A percentile compares a stretch with the other conserved stretches of the same genome.
These are phyloP conservation scores for Austropuccinia psidii DNA, from an alignment of 1,284 basidiomycete genomes.

Conservation along the genomic window DNA sequence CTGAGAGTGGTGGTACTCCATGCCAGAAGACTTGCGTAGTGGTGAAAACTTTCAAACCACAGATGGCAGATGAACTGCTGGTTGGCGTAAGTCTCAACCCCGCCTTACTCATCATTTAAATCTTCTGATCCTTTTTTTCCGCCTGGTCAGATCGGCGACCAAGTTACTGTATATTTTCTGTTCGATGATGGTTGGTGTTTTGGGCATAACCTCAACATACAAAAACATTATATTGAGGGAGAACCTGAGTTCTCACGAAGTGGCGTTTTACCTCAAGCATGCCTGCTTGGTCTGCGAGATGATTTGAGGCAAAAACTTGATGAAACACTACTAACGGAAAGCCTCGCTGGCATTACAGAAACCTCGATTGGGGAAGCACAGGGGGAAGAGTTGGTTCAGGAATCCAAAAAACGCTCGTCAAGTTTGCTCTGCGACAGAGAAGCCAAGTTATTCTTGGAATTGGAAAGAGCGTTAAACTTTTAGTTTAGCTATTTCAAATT, in stretches of 20 bases:
- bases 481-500: background rate
- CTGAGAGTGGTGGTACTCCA: background rate
- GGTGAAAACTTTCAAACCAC: background rate
- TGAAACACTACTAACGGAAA: background rate
- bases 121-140: background rate
- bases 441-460: conserved; percentile 6
- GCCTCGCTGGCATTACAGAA: background rate
- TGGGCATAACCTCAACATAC: conserved; percentile 13
- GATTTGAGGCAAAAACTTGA: too few species aligned
- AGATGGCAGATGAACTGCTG: conserved; percentile 15
- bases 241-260: background rate
- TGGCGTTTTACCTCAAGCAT: conserved; percentile 30
- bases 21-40: conserved; percentile 12
- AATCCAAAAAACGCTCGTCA: background rate
- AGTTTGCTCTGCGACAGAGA: conserved; percentile 3
- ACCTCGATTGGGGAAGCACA: background rate
- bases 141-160: conserved; percentile 17
- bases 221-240: background rate
- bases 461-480: background rate
- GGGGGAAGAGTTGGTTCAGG: background rate
- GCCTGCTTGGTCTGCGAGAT: background rate
- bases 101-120: background rate
- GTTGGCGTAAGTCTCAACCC: background rate
- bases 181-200: conserved; percentile 37
- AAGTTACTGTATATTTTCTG: conserved; percentile 9